Evolutionary conservation across 306 rosid species (phyloP).

Genomic region (Vachellia collinsii): DNA sequence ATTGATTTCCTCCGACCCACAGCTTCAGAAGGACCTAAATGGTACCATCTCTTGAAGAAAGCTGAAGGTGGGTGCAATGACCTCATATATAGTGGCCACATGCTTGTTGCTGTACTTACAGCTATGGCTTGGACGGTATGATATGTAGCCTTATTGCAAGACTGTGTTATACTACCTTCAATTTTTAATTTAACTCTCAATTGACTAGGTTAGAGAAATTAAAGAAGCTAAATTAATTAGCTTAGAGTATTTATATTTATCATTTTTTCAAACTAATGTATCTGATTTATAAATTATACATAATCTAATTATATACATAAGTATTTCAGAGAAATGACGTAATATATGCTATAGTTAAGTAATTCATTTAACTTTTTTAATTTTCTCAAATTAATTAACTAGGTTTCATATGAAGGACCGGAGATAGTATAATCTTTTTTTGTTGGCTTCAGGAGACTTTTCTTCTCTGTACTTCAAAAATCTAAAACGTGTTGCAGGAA

Average conservation of each 20-base stretch:
- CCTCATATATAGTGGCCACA: constrained; percentile 93
- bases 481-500: constrained; percentile 60
- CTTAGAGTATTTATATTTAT: too few relatives aligned
- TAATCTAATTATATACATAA: too few relatives aligned
- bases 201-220: too few relatives aligned
- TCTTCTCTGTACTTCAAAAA: constrained; percentile 19
- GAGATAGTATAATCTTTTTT: not conserved
- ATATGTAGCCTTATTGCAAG: constrained; percentile 26
- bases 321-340: too few relatives aligned
- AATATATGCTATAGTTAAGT: too few relatives aligned
- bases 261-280: too few relatives aligned
- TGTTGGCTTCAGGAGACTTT: not conserved
- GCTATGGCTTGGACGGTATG: constrained; percentile 44
- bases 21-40: constrained; percentile 67
- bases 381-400: too few relatives aligned
- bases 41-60: constrained; percentile 78
- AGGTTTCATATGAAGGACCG: too few relatives aligned
- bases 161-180: not conserved
- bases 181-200: too few relatives aligned
- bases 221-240: not conserved
- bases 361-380: too few relatives aligned
- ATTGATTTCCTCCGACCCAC: constrained; percentile 81
- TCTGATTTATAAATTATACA: too few relatives aligned
- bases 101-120: too few relatives aligned
- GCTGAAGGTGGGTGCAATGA: constrained; percentile 99